Evolutionary conservation across 805 yeast genomes (phyloP), one percentile per base, ranked within the genome.

Genomic region (Suhomyces emberorum): DNA sequence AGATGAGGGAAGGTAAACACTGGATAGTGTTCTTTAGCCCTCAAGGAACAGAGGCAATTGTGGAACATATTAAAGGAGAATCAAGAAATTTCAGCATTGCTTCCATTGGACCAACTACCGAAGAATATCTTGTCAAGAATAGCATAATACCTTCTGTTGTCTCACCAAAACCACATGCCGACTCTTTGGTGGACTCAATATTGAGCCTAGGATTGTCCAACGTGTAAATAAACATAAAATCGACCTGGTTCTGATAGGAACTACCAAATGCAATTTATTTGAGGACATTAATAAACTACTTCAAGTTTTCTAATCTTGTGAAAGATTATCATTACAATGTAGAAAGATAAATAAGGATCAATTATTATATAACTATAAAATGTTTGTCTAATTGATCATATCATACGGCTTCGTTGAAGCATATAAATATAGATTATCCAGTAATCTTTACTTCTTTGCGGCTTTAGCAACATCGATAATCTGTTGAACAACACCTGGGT

Each of bases 1-100:
- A 46, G 11, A 35, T 7, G 4, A 41, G 49, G 10, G 28, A 30
- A 9, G 35, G 42, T 15, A 35, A 36, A 2, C 65, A 65, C 37
- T 88, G 96, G 96, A 63, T 88, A 4, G 83, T 89, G 0, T 83
- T 91, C 42, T 91, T 89, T 59, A 86, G 96, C 44, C 95, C 96
- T 0, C 95, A 93, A 48, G 96, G 96, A 0, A 82, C 95, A 0
- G 74, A 72, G 19, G 66, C 59, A 1, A 80, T 88, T 9, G 74
- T 85, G 3, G 59, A 71, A 7, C 69, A 70, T 42, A 34, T 65
- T 20, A 32, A 32, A 29, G 38, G 46, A 1, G 27, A 27, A 9
- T 4, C 15, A 16, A 12, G 20, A 3, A 8, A 20, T n/a, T 57
- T 67, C 29, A 71, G 68, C 32, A 62, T 88, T 11, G 96, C 95